phyloP scores from a whole-genome alignment of 2,329 filamentous ascomycete genomes.

The Thelonectria discophora region DNA sequence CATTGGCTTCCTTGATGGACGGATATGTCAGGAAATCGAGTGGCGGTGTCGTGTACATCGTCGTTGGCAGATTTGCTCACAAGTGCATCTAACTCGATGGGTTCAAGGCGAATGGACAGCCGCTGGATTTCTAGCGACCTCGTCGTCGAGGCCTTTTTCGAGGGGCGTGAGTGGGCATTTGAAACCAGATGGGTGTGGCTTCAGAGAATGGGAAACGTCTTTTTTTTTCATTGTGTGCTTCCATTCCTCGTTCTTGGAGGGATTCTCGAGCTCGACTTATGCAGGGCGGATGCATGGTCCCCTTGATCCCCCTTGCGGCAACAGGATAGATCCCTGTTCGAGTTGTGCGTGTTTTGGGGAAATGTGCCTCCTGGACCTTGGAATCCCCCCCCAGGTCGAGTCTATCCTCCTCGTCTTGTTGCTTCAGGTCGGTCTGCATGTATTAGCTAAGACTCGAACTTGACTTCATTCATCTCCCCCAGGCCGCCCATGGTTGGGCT shows the following conservation, averaged over 20 bases:
- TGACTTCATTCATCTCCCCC: conserved; percentile 4
- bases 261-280: conserved; percentile 9
- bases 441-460: too few species aligned
- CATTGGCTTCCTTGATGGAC: neutral
- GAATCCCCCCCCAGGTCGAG: neutral
- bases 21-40: conserved; percentile 10
- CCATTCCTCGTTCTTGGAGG: conserved; percentile 17
- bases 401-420: neutral
- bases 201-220: conserved; percentile 7
- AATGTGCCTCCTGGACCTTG: neutral
- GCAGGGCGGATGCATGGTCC: conserved; percentile 21
- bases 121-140: conserved; percentile 21
- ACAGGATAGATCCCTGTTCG: conserved; percentile 23
- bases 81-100: conserved; percentile 1
- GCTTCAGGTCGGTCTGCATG: neutral
- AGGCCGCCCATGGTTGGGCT: conserved; percentile 13
- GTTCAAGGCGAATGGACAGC: neutral
- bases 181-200: conserved; percentile 7
- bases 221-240: conserved; percentile 8
- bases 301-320: conserved; percentile 11
- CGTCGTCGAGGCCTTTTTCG: conserved; percentile 11
- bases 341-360: conserved; percentile 2
- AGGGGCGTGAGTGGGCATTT: conserved; percentile 2
- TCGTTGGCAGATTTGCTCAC: conserved; percentile 23
- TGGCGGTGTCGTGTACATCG: conserved; percentile 25